Evolutionary conservation across 148 eudicot species (phyloP), one percentile per base, ranked within the genome.

Genomic region (Rhododendron griersonianum): DNA sequence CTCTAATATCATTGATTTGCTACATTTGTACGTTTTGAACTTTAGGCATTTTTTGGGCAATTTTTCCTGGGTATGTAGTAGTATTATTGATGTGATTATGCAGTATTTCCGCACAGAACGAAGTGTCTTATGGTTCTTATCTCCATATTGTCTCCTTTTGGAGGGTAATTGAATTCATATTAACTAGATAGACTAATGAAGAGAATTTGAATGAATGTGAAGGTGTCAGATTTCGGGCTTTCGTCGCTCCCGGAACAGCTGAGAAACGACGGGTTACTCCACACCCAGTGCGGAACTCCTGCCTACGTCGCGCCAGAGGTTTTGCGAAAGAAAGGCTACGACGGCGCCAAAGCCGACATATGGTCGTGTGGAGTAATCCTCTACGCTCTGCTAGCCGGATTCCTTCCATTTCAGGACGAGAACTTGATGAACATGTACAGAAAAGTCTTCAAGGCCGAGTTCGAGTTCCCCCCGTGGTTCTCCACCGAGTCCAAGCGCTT

Each of bases 251-350:
- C 80, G 28, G 80, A 76, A 47, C 80, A 76, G 3, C 23, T 76
- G 28, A 41, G 50, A 19, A 76, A 41, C 80, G 80, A 76, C 80
- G 80, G 80, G 1, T 19, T 76, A 21, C 80, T 76, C 48, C 80
- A 76, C 80, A 76, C 80, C 0, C 96, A 91, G 89, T 95, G 98
- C 83, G 98, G 98, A 4, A 95, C 98, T 8, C 96, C 96, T 1
- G 94, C 96, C 1, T 95, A 95, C 74, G 94, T 94, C n/a, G 96
- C 96, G 15, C 96, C 96, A 11, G 96, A 94, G 88, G 95, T 94
- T 1, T 39, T 94, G 28, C 82, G 91, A 80, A 90, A 87, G 45
- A 93, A 94, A 86, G 96, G 96, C 21, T 94, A 94, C 28, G 93
- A 93, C 67, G 96, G 96, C 1, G 88, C 93, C 0, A 93, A 91